phyloP scores from a whole-genome alignment of 257 asterid genomes.

The Coffea eugenioides region DNA sequence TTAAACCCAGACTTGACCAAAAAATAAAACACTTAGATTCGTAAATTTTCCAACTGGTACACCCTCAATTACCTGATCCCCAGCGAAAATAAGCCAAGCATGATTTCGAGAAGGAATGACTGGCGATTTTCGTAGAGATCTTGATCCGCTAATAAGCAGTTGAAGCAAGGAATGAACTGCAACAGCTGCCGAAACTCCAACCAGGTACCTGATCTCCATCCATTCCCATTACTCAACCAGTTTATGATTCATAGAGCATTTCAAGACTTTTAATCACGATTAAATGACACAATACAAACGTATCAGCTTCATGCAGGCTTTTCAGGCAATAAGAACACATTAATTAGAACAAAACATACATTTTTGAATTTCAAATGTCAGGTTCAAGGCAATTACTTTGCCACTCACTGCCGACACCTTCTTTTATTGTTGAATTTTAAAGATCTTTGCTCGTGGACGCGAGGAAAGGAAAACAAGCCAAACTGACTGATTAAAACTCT shows the following conservation, averaged over 20 bases:
- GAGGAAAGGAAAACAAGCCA: neutral
- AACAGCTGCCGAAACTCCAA: constrained; percentile 78
- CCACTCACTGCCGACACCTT: neutral
- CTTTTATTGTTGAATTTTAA: no score
- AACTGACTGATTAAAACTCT: neutral
- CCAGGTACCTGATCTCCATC: constrained; percentile 58
- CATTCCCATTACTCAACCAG: constrained; percentile 34
- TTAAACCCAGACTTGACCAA: neutral
- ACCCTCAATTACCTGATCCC: constrained; percentile 58
- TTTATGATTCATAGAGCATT: neutral
- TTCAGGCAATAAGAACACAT: neutral
- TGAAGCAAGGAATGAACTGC: constrained; percentile 73
- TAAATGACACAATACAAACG: neutral
- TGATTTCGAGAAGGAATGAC: constrained; percentile 52
- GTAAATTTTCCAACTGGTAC: neutral
- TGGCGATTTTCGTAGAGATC: constrained; percentile 43
- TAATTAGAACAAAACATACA: no score
- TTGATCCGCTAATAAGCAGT: constrained; percentile 43
- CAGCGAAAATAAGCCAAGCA: constrained; percentile 83
- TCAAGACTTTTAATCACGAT: neutral
- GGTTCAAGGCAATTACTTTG: neutral
- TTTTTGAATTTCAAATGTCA: no score
- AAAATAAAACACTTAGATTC: neutral
- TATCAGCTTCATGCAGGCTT: neutral
- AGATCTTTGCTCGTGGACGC: neutral